Evolutionary conservation across 2,329 filamentous ascomycete genomes (phyloP), one percentile per base, ranked within the genome.

Genomic region (Scedosporium aurantiacum): DNA sequence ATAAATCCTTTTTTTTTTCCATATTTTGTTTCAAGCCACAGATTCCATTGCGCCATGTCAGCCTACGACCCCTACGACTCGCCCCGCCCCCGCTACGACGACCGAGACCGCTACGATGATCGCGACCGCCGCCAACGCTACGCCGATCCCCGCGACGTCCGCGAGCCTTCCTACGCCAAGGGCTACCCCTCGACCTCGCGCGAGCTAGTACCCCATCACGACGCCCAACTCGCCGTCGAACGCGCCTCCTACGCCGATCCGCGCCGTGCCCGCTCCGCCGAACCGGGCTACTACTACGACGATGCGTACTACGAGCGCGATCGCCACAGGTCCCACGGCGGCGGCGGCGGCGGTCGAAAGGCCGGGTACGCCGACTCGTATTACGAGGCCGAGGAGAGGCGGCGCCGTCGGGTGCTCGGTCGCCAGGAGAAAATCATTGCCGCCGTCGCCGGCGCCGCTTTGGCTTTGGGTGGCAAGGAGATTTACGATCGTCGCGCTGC

Each of bases 191-290:
- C 78, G 58, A 71, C 74, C 54, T 74, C 75, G 32, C 79, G 76
- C 63, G 82, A 85, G 50, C 75, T 87, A 6, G 74, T 86, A 12
- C 81, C 82, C 41, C 78, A 82, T 27, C 71, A 77, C 58, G 87
- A 91, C 68, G 91, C 87, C 72, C 21, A 54, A 55, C 76, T 87
- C 27, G 86, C 86, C 2, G 75, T 95, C 70, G 92, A 96, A 75
- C 90, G 95, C 74, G 85, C 95, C 43, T 76, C 28, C 28, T 60
- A 78, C 63, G 72, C 73, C 61, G 82, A 82, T 63, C 69, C 80
- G 43, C 81, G 83, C 66, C 82, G 87, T 62, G 78, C 86, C 66
- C 82, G 85, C 67, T 89, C 87, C 5, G 82, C 81, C 61, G 86
- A 86, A 61, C 78, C 81, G 55, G 75, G 77, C 63, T 78, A 83